Evolutionary conservation across 306 rosid species (phyloP).

Genomic region (Trifolium dubium): DNA sequence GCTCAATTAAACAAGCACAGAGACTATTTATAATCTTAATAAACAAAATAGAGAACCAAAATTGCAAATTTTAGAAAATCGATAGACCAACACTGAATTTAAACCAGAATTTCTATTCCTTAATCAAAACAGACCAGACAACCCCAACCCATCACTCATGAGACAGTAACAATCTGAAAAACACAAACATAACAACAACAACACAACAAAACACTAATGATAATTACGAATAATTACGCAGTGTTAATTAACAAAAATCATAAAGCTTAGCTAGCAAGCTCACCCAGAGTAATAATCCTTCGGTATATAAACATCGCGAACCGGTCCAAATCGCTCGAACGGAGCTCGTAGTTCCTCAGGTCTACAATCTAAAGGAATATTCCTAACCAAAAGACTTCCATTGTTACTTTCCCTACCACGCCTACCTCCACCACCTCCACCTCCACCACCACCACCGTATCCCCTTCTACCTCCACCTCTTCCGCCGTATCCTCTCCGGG

Average conservation of each 20-base stretch:
- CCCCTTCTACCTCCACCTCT: slow-evolving; percentile 62
- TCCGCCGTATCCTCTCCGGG: slow-evolving; percentile 87
- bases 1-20: not conserved
- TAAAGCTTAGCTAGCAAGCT: slow-evolving; percentile 32
- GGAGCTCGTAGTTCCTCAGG: slow-evolving; percentile 85
- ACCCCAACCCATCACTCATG: slow-evolving; percentile 44
- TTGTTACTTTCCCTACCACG: slow-evolving; percentile 69
- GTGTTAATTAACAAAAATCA: not conserved
- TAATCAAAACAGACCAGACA: slow-evolving; percentile 29
- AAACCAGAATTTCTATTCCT: not conserved
- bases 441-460: slow-evolving; percentile 57
- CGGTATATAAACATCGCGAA: slow-evolving; percentile 93
- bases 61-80: not conserved
- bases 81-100: not conserved
- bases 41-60: not conserved
- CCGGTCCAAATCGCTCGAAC: slow-evolving; percentile 91
- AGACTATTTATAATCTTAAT: not conserved
- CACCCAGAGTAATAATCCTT: slow-evolving; percentile 96
- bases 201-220: not conserved
- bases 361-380: slow-evolving; percentile 78
- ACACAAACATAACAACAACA: not conserved
- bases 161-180: slow-evolving; percentile 40
- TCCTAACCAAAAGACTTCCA: slow-evolving; percentile 95
- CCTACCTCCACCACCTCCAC: slow-evolving; percentile 53
- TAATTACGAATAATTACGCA: not conserved